These are phyloP conservation scores for Linnemannia zychae DNA, from an alignment of 192 early-diverging fungal species.

Conservation along the genomic window DNA sequence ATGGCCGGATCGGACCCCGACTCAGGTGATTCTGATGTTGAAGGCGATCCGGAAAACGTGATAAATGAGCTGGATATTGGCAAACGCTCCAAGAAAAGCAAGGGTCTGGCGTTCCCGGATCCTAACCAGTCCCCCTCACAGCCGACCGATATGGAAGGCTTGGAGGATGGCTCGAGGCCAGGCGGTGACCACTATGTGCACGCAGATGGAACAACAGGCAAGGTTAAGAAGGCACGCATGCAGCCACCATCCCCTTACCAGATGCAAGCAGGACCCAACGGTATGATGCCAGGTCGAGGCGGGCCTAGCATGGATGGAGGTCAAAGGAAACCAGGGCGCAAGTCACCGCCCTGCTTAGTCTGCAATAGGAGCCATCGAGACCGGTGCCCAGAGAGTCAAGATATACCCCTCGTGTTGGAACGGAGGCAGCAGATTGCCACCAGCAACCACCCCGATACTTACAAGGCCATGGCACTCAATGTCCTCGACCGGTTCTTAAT, in stretches of 20 bases:
- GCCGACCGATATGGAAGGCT: constrained; percentile 23
- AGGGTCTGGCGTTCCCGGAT: neutral
- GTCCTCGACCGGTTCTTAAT: constrained; percentile 40
- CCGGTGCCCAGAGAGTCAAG: constrained; percentile 52
- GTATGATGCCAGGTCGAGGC: neutral
- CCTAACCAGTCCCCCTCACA: constrained; percentile 33
- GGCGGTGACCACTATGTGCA: neutral
- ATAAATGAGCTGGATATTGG: constrained; percentile 32
- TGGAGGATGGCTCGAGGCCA: constrained; percentile 31
- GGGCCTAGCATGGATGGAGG: constrained; percentile 3
- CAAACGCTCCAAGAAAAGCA: constrained; percentile 34
- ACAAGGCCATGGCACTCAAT: constrained; percentile 36
- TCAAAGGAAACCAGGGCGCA: constrained; percentile 26
- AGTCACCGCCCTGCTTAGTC: constrained; percentile 44
- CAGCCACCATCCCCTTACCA: constrained; percentile 35
- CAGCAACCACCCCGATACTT: constrained; percentile 49
- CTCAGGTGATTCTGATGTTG: constrained; percentile 31
- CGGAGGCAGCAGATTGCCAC: constrained; percentile 54
- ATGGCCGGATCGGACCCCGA: constrained; percentile 36
- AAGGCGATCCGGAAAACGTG: constrained; percentile 27
- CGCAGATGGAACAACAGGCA: constrained; percentile 23
- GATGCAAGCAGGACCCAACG: neutral
- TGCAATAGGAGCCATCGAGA: constrained; percentile 46
- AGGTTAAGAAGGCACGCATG: constrained; percentile 41
- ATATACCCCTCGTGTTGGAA: constrained; percentile 54